phyloP scores from a whole-genome alignment of 257 asterid genomes.

The Coffea canephora region DNA sequence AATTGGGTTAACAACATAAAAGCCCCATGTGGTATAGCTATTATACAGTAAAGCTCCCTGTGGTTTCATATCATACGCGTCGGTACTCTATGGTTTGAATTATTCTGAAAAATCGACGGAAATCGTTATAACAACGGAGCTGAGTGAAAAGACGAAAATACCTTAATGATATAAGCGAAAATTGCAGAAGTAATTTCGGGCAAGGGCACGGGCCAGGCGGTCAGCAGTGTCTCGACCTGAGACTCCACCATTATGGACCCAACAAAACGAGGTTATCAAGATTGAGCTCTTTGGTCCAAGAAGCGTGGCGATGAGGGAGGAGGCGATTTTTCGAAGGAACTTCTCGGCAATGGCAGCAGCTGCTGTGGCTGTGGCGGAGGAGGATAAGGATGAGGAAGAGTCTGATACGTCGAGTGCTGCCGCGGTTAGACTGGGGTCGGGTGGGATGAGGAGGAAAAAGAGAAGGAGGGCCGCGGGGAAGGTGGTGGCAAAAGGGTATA shows the following conservation, averaged over 20 bases:
- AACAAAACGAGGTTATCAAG: conserved; percentile 68
- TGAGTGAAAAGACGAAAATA: too few relatives aligned
- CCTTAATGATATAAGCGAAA: too few relatives aligned
- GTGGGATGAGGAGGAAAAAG: conserved; percentile 30
- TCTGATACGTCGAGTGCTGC: conserved; percentile 30
- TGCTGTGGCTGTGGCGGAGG: conserved; percentile 46
- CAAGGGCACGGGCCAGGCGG: conserved; percentile 62
- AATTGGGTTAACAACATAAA: too few relatives aligned
- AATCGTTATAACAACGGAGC: too few relatives aligned
- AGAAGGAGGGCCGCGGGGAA: conserved; percentile 16
- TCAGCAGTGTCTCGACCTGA: conserved; percentile 62
- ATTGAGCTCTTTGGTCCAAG: conserved; percentile 86
- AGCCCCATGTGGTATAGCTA: too few relatives aligned
- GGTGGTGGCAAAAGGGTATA: conserved; percentile 41
- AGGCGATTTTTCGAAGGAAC: conserved; percentile 48
- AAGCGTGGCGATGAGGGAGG: conserved; percentile 39
- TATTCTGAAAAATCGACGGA: too few relatives aligned
- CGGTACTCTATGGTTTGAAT: too few relatives aligned
- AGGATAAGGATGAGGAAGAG: conserved; percentile 29
- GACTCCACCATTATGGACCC: conserved; percentile 95
- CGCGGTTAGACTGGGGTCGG: conserved; percentile 5
- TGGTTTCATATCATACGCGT: too few relatives aligned
- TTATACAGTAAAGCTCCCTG: too few relatives aligned
- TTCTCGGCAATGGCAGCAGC: conserved; percentile 72
- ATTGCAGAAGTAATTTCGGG: conserved; percentile 30